These are phyloP conservation scores for Starmerella apicola DNA, from an alignment of 805 yeast species.

Conservation along the genomic window DNA sequence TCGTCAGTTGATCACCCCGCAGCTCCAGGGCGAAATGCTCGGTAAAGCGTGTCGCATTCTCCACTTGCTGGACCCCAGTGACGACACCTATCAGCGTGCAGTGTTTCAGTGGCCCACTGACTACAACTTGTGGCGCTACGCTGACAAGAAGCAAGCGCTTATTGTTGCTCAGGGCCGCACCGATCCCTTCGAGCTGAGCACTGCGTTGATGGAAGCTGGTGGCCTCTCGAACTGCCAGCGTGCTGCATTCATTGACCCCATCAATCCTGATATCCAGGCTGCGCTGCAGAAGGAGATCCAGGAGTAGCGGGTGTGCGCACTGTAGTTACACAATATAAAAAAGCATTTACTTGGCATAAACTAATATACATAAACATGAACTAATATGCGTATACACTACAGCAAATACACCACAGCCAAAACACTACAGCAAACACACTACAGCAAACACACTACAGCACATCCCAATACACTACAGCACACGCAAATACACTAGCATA, in stretches of 20 bases:
- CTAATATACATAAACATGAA: too few relatives aligned
- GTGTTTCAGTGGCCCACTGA: conserved; percentile 68
- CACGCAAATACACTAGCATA: too few relatives aligned
- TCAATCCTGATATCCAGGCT: conserved; percentile 2
- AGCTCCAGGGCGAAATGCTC: conserved; percentile 26
- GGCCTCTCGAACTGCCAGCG: conserved; percentile 52
- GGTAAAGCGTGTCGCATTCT: conserved; percentile 24
- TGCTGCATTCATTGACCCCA: conserved; percentile 36
- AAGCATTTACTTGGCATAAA: too few relatives aligned
- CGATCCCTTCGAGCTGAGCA: conserved; percentile 40
- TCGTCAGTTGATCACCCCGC: conserved; percentile 38
- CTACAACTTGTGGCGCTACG: conserved; percentile 52
- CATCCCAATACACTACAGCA: too few relatives aligned
- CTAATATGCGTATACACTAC: too few relatives aligned
- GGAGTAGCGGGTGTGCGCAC: too few relatives aligned
- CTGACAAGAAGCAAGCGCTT: conserved; percentile 45
- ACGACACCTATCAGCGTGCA: conserved; percentile 49
- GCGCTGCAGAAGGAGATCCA: conserved; percentile 2
- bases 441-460: too few relatives aligned
- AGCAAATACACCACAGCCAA: too few relatives aligned
- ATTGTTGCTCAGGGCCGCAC: conserved; percentile 41
- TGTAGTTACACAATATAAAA: too few relatives aligned
- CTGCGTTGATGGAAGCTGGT: conserved; percentile 35
- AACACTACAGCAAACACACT: too few relatives aligned
- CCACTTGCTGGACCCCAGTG: conserved; percentile 13